phyloP scores from a whole-genome alignment of 306 rosid genomes.

The Vigna unguiculata region DNA sequence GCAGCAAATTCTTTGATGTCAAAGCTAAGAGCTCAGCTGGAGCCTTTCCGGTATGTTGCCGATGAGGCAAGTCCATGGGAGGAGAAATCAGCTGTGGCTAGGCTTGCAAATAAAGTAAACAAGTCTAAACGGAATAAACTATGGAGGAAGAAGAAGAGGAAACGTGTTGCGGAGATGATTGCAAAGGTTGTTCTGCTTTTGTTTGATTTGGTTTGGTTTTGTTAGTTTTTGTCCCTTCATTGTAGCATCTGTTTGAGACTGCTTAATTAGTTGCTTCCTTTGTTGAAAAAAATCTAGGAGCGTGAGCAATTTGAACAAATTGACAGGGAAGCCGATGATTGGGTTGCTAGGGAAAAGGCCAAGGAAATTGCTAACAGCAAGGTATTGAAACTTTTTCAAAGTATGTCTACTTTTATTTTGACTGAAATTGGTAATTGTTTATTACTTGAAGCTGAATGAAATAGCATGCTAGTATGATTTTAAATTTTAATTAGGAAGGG shows the following conservation, averaged over 20 bases:
- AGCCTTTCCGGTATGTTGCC: conserved; percentile 61
- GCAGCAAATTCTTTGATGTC: conserved; percentile 69
- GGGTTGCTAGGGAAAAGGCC: conserved; percentile 89
- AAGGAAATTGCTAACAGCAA: conserved; percentile 78
- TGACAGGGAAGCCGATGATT: conserved; percentile 87
- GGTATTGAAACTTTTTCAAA: conserved; percentile 54
- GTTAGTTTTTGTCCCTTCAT: background rate
- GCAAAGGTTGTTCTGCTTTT: conserved; percentile 64
- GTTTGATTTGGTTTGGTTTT: conserved; percentile 14
- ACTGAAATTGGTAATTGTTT: background rate
- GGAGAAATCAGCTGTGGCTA: conserved; percentile 69
- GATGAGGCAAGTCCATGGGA: conserved; percentile 82
- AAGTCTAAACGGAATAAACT: conserved; percentile 73
- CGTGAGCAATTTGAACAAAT: conserved; percentile 61
- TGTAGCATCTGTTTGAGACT: background rate
- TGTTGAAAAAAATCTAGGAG: conserved; percentile 56
- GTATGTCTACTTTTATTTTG: conserved; percentile 1
- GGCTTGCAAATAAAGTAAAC: conserved; percentile 55
- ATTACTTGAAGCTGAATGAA: conserved; percentile 11
- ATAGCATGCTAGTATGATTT: background rate
- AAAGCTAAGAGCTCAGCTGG: conserved; percentile 63
- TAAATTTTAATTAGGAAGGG: background rate
- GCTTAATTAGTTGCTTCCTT: conserved; percentile 26
- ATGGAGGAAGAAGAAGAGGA: conserved; percentile 84
- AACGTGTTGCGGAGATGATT: conserved; percentile 57